Base-by-base conservation (phyloP, 2,329 filamentous ascomycete genomes). In the Aspergillus sp. region DNA sequence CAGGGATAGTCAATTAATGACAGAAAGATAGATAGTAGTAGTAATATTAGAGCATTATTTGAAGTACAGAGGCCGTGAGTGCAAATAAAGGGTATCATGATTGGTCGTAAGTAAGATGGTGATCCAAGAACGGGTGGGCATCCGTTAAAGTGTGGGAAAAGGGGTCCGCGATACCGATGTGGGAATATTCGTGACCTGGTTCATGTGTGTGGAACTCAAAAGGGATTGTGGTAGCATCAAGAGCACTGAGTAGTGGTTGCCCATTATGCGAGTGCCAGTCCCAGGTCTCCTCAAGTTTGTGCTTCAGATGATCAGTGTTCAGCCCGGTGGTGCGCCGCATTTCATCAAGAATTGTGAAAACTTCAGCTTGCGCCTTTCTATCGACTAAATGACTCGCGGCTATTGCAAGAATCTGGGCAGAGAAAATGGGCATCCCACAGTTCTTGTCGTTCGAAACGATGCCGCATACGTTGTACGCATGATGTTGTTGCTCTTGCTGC, bases 401-500 rank as follows among this genome's bases (percentile, higher is more conserved):
- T 55, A 95, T 88, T 40, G 88, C 87, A 6, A 97, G 81, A 35
- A 89, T 91, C 9, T 90, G 88, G 40, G 95, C 85, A 2, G 90
- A 90, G 9, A 96, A 87, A 50, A 86, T 89, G 9, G 89, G 87
- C 33, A 96, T 86, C 27, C 90, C 90, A 25, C 83, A 82, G 70
- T 96, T 91, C 67, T 92, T 90, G 52, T 89, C 87, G 70, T 96
- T 91, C 2, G 91, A 90, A 23, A 90, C 87, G 61, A 98, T 96
- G 14, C 93, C 93, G 70, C 93, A 97, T 23, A 96, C 88, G 70
- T 93, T 88, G 64, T 90, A 88, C 0, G 91, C 89, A 69, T 97
- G 91, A 60, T 86, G 84, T 49, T 88, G 80, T 65, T 90, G 87
- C 68, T 90, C 82, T 4, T 83, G 80, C 47, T 83, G 84, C 84